phyloP scores from a whole-genome alignment of 129 eudicot species.

The carrot (Daucus carota) region DNA sequence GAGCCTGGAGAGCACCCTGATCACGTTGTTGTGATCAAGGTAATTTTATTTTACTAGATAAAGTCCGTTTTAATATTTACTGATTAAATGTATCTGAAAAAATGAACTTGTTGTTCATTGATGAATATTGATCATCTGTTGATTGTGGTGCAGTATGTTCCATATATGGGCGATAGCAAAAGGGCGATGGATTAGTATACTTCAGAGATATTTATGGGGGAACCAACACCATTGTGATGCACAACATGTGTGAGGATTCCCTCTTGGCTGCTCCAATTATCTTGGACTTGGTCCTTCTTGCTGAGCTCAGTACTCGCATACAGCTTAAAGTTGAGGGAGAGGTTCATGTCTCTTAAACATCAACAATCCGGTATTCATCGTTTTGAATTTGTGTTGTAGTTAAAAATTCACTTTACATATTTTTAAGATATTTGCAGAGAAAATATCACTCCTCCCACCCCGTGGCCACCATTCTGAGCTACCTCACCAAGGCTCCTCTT shows the following conservation, averaged over 20 bases:
- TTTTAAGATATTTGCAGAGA: slow-evolving; percentile 34
- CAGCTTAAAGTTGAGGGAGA: slow-evolving; percentile 76
- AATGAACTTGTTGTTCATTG: neutral
- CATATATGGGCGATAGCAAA: slow-evolving; percentile 92
- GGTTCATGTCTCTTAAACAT: slow-evolving; percentile 27
- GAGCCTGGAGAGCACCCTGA: slow-evolving; percentile 99
- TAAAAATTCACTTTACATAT: neutral
- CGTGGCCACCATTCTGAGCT: slow-evolving; percentile 91
- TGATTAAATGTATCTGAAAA: neutral
- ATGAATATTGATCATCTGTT: neutral
- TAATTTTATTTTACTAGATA: slow-evolving; percentile 9
- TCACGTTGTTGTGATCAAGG: slow-evolving; percentile 98
- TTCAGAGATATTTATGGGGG: slow-evolving; percentile 98
- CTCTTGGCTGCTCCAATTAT: slow-evolving; percentile 95
- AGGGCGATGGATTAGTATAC: slow-evolving; percentile 99
- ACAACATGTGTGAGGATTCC: slow-evolving; percentile 95
- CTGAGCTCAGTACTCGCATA: slow-evolving; percentile 93
- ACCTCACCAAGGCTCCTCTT: slow-evolving; percentile 96
- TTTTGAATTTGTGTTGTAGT: neutral
- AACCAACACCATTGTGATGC: slow-evolving; percentile 76
- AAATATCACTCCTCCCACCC: slow-evolving; percentile 96
- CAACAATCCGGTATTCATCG: neutral
- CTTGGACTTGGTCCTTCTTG: slow-evolving; percentile 85
- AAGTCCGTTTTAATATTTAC: no score
- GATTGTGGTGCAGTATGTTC: slow-evolving; percentile 51